These are phyloP conservation scores for Backusella sp. DNA, from an alignment of 192 early-diverging fungal species.

Conservation along the genomic window DNA sequence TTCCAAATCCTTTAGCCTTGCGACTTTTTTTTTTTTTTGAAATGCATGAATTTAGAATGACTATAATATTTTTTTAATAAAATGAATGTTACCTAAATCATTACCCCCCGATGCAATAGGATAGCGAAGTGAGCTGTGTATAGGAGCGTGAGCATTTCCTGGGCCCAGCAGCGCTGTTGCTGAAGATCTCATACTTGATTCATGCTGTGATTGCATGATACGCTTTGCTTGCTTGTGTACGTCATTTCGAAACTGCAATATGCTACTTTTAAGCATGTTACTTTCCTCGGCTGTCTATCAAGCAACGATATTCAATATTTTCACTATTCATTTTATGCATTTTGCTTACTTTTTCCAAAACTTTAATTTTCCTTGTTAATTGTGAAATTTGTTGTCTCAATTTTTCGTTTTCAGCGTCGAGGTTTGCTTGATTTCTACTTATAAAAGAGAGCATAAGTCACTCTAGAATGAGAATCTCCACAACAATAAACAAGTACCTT, in stretches of 20 bases:
- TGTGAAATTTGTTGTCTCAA: slow-evolving; percentile 44
- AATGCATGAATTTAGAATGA: neutral
- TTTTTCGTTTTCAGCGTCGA: slow-evolving; percentile 16
- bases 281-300: slow-evolving; percentile 61
- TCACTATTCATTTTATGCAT: neutral
- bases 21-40: neutral
- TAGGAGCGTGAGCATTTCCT: neutral
- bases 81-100: neutral
- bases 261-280: slow-evolving; percentile 59
- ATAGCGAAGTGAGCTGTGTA: neutral
- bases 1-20: slow-evolving; percentile 57
- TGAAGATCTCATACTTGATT: slow-evolving; percentile 33
- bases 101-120: neutral
- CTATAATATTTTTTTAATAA: no score
- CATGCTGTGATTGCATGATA: slow-evolving; percentile 46
- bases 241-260: slow-evolving; percentile 71
- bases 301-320: neutral
- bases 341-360: slow-evolving; percentile 54
- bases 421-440: neutral
- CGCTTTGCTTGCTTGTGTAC: slow-evolving; percentile 55
- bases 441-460: neutral
- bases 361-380: slow-evolving; percentile 50
- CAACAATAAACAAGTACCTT: neutral
- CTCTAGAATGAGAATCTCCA: neutral
- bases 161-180: neutral